Evolutionary conservation across 306 rosid genomes (phyloP).

Genomic region (Luffa acutangula): DNA sequence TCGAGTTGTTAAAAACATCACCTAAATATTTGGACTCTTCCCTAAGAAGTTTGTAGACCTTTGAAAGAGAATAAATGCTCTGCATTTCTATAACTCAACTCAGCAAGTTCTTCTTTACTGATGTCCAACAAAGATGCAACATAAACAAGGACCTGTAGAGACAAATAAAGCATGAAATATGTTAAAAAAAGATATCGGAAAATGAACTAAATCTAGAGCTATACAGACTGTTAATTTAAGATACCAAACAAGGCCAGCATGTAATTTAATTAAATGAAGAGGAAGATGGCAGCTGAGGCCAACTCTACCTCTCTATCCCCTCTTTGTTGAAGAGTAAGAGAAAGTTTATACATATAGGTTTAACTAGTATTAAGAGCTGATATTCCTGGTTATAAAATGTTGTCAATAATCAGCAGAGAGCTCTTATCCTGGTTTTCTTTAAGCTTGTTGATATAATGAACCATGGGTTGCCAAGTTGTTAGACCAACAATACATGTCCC

Average conservation of each 20-base stretch:
- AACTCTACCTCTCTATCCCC: background rate
- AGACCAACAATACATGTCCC: background rate
- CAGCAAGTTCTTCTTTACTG: conserved; percentile 32
- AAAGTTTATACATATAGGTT: background rate
- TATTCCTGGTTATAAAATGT: background rate
- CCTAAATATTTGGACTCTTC: background rate
- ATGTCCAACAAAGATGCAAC: conserved; percentile 42
- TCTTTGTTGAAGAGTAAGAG: background rate
- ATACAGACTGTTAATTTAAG: background rate
- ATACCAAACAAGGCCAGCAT: background rate
- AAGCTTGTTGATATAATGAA: background rate
- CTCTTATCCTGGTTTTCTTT: background rate
- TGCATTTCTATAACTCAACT: conserved; percentile 31
- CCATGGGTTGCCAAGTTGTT: background rate
- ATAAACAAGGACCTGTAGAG: conserved; percentile 34
- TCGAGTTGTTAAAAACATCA: background rate
- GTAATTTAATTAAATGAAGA: background rate
- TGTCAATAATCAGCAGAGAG: background rate
- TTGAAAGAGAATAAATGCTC: conserved; percentile 25
- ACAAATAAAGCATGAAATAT: background rate
- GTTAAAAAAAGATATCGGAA: background rate
- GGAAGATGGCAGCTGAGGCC: background rate
- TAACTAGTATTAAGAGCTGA: background rate
- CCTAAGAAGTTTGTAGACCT: background rate
- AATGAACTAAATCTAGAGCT: background rate